Evolutionary conservation across 164 flowering plant genomes (phyloP).

Genomic region (Macadamia tetraphylla): DNA sequence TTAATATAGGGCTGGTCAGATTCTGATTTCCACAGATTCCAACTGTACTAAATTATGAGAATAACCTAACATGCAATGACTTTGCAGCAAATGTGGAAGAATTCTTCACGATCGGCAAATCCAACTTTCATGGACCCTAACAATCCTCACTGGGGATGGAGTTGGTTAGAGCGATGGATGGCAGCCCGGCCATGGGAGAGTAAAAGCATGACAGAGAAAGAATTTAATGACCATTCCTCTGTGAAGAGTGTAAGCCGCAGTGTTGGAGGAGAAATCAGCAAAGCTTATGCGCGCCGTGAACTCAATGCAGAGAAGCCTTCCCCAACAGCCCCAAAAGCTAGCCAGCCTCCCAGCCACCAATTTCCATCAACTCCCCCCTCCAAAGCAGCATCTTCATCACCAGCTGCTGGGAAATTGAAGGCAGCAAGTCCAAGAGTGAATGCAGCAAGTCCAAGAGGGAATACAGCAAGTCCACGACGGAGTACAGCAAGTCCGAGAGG

Average conservation of each 20-base stretch:
- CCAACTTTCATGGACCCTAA: conserved; percentile 60
- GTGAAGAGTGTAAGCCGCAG: conserved; percentile 41
- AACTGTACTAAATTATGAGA: neutral
- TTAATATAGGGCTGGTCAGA: neutral
- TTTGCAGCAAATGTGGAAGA: conserved; percentile 48
- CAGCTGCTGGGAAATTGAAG: conserved; percentile 24
- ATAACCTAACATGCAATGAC: neutral
- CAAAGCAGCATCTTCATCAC: conserved; percentile 29
- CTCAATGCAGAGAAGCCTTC: conserved; percentile 39
- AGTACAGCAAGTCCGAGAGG: conserved; percentile 29
- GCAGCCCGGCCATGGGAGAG: conserved; percentile 76
- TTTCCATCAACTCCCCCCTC: conserved; percentile 59
- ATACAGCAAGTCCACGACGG: too few species aligned
- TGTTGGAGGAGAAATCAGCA: conserved; percentile 36
- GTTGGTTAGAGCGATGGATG: conserved; percentile 84
- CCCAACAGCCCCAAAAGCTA: conserved; percentile 26
- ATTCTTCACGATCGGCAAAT: conserved; percentile 39
- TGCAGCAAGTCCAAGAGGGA: too few species aligned
- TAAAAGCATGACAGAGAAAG: conserved; percentile 34
- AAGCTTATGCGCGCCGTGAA: conserved; percentile 35
- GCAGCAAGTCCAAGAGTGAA: conserved; percentile 39
- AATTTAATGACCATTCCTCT: conserved; percentile 36
- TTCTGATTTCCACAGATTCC: neutral
- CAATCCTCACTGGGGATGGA: conserved; percentile 84
- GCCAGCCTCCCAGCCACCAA: conserved; percentile 33